These are phyloP conservation scores for Daldinia childiae DNA, from an alignment of 495 filamentous ascomycete species.

Conservation along the genomic window DNA sequence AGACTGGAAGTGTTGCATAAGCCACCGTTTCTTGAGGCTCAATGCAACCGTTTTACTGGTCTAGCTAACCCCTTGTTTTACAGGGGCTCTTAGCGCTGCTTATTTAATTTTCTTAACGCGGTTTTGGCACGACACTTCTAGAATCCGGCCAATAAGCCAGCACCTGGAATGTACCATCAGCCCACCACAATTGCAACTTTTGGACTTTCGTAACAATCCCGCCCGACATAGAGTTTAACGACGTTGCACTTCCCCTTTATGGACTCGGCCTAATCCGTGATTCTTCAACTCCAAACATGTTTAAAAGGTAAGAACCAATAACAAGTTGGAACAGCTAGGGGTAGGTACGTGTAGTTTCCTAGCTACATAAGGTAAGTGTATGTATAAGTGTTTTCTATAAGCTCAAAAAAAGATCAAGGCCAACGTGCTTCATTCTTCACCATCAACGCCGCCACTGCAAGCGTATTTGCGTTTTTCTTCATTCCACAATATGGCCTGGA, in stretches of 20 bases:
- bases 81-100: slow-evolving; percentile 19
- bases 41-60: slow-evolving; percentile 27
- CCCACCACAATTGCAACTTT: slow-evolving; percentile 4
- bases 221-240: slow-evolving; percentile 27
- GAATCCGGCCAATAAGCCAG: slow-evolving; percentile 25
- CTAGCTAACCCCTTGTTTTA: slow-evolving; percentile 38
- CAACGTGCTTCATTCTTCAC: slow-evolving; percentile 24
- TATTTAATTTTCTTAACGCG: slow-evolving; percentile 8
- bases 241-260: slow-evolving; percentile 15
- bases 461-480: slow-evolving; percentile 19
- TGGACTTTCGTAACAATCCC: slow-evolving; percentile 5
- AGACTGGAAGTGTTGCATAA: slow-evolving; percentile 42
- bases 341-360: slow-evolving; percentile 6
- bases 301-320: slow-evolving; percentile 13
- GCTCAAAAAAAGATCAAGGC: slow-evolving; percentile 14
- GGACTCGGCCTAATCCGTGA: background rate
- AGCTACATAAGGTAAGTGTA: background rate
- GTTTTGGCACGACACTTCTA: background rate
- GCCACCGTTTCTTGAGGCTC: slow-evolving; percentile 39
- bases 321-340: slow-evolving; percentile 7
- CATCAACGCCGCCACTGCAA: slow-evolving; percentile 12
- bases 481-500: slow-evolving; percentile 45
- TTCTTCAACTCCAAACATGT: slow-evolving; percentile 20
- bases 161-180: slow-evolving; percentile 36
- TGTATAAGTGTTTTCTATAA: slow-evolving; percentile 6